Base-by-base conservation (phyloP, 2,329 filamentous ascomycete genomes). In the Cercospora sesami region DNA sequence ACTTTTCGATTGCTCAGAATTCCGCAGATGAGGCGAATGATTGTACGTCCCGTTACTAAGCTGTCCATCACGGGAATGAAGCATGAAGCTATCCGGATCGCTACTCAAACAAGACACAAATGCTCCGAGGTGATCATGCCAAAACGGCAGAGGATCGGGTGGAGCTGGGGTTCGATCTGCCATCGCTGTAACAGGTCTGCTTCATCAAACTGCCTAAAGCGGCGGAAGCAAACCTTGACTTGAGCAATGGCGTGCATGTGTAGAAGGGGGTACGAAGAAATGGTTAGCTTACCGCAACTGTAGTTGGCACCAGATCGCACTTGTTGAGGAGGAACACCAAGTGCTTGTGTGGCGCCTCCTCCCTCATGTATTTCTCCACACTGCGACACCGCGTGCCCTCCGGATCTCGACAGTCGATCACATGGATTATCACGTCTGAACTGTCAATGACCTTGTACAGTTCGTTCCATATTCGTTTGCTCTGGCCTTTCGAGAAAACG, bases 21-120 rank as follows among this genome's bases (percentile, higher is more conserved):
- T 39, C 14, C 48, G 55, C 31, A 61, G 21, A 30, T 73, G 69
- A 76, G 73, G 68, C n/a, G 55, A 48, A 61, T 36, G 26, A 70
- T 88, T 94, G 90, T 99, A 87, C 94, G 94, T 91, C 90, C 91
- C 92, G 91, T 92, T 91, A 98, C 95, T 99, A 99, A 96, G 95
- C 98, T 91, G 85, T 87, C 87, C 87, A 88, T 91, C 89, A 94
- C 83, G 82, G 82, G 82, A 55, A 83, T 83, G 86, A 86, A 78
- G 82, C 75, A 78, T 80, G 79, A 79, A 86, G 82, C 85, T 87
- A 87, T 88, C 87, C 87, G 89, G 88, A 85, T 85, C 91, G 98
- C 95, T 97, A 98, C 95, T 98, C 94, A 93, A 91, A 92, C 89
- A 90, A 91, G 90, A 90, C 92, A 95, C 85, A 68, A 82, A 86